Evolutionary conservation across 1,284 basidiomycete species (phyloP).

Genomic region (Apiotrichum akiyoshidainum): DNA sequence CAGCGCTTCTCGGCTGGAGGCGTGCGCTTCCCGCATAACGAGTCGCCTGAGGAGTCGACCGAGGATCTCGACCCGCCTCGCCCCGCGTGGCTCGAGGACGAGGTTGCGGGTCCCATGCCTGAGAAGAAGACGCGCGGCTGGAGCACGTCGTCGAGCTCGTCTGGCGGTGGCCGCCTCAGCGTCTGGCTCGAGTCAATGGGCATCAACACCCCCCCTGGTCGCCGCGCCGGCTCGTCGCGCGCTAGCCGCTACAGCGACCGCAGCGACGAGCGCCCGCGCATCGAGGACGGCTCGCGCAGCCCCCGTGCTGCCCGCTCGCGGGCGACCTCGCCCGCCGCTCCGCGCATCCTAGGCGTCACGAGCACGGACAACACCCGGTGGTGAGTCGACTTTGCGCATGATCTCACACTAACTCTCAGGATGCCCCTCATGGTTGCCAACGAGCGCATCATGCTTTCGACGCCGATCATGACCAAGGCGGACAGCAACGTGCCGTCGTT

Average conservation of each 20-base stretch:
- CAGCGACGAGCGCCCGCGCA: conserved; percentile 5
- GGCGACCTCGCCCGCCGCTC: conserved; percentile 6
- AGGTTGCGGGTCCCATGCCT: background rate
- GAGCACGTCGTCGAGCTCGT: conserved; percentile 37
- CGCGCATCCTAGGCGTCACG: conserved; percentile 8
- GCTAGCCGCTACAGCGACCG: conserved; percentile 16
- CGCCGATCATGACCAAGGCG: conserved; percentile 46
- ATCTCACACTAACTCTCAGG: conserved; percentile 5
- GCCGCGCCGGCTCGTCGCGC: conserved; percentile 10
- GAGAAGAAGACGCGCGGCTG: conserved; percentile 18
- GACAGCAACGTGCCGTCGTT: conserved; percentile 40
- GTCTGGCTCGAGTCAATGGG: conserved; percentile 42
- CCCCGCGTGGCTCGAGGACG: conserved; percentile 33
- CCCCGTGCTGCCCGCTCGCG: conserved; percentile 6
- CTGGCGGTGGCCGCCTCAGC: conserved; percentile 27
- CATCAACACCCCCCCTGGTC: conserved; percentile 20
- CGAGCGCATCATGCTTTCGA: conserved; percentile 48
- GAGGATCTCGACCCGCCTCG: conserved; percentile 36
- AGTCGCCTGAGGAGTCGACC: conserved; percentile 8
- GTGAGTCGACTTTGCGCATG: conserved; percentile 19
- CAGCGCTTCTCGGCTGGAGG: conserved; percentile 19
- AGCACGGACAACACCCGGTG: conserved; percentile 21
- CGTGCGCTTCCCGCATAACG: conserved; percentile 26
- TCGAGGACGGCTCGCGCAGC: conserved; percentile 5
- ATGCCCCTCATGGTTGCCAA: conserved; percentile 40